Percentiles rank a stretch among this genome's conserved stretches.
phyloP scores from a whole-genome alignment of 2,329 filamentous ascomycete species.

The Penicillium decumbens region DNA sequence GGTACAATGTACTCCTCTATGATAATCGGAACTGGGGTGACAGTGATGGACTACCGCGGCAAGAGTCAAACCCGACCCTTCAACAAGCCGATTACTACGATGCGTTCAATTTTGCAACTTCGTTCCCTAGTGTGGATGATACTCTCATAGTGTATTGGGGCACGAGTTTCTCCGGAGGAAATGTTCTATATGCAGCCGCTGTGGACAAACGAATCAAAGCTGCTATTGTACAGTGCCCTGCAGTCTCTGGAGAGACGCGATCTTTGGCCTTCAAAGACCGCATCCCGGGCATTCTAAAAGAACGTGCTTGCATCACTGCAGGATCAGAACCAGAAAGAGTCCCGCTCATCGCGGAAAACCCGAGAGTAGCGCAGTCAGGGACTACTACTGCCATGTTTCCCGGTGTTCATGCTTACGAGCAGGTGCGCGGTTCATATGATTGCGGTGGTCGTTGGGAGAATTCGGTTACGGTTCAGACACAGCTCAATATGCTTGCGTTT shows the following conservation, averaged over 20 bases:
- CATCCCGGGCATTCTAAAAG: not conserved
- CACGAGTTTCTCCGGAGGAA: constrained; percentile 36
- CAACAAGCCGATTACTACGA: constrained; percentile 18
- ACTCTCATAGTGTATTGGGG: constrained; percentile 40
- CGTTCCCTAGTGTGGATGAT: constrained; percentile 27
- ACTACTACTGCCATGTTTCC: constrained; percentile 1
- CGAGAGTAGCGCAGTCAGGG: not conserved
- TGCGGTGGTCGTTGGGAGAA: constrained; percentile 3
- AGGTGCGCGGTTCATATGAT: not conserved
- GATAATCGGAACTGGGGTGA: constrained; percentile 20
- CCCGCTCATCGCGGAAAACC: not conserved
- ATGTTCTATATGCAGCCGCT: constrained; percentile 38
- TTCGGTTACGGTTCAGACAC: not conserved
- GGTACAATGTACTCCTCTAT: constrained; percentile 11
- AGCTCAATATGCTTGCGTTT: constrained; percentile 4
- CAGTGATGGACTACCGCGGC: constrained; percentile 6
- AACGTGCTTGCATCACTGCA: not conserved
- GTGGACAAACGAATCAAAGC: constrained; percentile 40
- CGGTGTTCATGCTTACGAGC: constrained; percentile 1
- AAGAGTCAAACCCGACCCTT: constrained; percentile 6
- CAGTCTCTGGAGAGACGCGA: constrained; percentile 31
- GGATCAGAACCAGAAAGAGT: constrained; percentile 1
- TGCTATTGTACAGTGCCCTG: constrained; percentile 37
- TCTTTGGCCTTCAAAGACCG: constrained; percentile 4
- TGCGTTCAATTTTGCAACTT: constrained; percentile 38